Evolutionary conservation across 2,329 filamentous ascomycete genomes (phyloP).

Genomic region (Fusarium nanum): DNA sequence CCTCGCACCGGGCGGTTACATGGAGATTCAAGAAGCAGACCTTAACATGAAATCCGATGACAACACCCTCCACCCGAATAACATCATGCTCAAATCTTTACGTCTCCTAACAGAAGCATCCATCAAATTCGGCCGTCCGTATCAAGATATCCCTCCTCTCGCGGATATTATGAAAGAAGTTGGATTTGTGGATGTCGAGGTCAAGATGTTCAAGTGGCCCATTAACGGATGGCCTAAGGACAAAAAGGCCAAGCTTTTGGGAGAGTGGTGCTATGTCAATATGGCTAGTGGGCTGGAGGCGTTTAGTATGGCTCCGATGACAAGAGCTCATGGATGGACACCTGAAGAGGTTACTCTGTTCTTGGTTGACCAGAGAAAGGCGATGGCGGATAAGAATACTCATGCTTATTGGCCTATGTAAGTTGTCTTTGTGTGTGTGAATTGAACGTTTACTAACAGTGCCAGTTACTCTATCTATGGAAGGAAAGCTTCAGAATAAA

Average conservation of each 20-base stretch:
- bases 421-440: neutral
- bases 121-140: conserved; percentile 36
- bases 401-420: conserved; percentile 35
- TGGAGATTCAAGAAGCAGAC: conserved; percentile 37
- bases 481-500: neutral
- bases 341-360: conserved; percentile 21
- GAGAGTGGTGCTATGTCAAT: conserved; percentile 32
- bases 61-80: conserved; percentile 32
- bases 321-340: conserved; percentile 29
- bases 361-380: conserved; percentile 27
- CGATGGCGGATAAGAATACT: conserved; percentile 10
- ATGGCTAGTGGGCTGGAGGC: conserved; percentile 32
- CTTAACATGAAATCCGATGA: conserved; percentile 31
- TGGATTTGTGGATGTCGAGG: conserved; percentile 36
- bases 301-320: conserved; percentile 33
- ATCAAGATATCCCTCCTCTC: conserved; percentile 29
- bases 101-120: conserved; percentile 39
- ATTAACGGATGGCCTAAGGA: conserved; percentile 37
- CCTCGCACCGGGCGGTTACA: conserved; percentile 32
- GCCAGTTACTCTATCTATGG: conserved; percentile 23
- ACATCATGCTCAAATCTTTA: conserved; percentile 36
- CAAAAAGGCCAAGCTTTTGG: conserved; percentile 28
- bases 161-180: conserved; percentile 27
- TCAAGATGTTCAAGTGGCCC: conserved; percentile 36
- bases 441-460: neutral